phyloP scores from a whole-genome alignment of 2,329 filamentous ascomycete species.

The Xylariales sp. region DNA sequence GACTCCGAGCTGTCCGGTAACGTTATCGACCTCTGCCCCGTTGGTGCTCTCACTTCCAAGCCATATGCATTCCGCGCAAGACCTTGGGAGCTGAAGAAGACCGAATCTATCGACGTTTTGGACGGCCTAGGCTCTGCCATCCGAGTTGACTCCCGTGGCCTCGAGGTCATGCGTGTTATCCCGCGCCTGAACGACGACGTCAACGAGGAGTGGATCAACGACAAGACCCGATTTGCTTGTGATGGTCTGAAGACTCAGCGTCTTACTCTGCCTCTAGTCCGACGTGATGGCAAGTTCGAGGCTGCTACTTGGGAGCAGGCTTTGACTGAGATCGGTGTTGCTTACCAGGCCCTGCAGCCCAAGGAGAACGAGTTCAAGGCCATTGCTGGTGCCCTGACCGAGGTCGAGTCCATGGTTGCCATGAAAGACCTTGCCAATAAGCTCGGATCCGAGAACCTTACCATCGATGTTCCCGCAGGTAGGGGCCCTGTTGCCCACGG shows the following conservation, averaged over 20 bases:
- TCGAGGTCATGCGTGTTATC: slow-evolving; percentile 93
- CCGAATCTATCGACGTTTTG: slow-evolving; percentile 91
- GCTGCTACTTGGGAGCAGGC: slow-evolving; percentile 95
- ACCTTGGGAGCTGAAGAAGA: slow-evolving; percentile 95
- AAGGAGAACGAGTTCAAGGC: slow-evolving; percentile 95
- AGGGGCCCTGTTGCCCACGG: slow-evolving; percentile 84
- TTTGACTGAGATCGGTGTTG: slow-evolving; percentile 77
- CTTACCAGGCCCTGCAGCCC: slow-evolving; percentile 73
- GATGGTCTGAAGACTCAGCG: slow-evolving; percentile 96
- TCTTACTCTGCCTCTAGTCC: slow-evolving; percentile 86
- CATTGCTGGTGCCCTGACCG: slow-evolving; percentile 84
- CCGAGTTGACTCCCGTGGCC: slow-evolving; percentile 83
- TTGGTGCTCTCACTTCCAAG: slow-evolving; percentile 94
- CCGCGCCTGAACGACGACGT: slow-evolving; percentile 95
- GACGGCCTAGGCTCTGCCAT: slow-evolving; percentile 94
- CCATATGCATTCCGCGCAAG: slow-evolving; percentile 96
- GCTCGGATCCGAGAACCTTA: slow-evolving; percentile 92
- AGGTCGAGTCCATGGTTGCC: slow-evolving; percentile 89
- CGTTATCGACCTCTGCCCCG: slow-evolving; percentile 96
- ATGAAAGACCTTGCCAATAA: slow-evolving; percentile 97
- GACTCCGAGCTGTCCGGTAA: slow-evolving; percentile 95
- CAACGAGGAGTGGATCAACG: slow-evolving; percentile 99
- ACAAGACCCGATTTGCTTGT: slow-evolving; percentile 94
- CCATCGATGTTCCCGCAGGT: slow-evolving; percentile 84
- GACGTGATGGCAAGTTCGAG: slow-evolving; percentile 84